phyloP scores from a whole-genome alignment of 345 rosid species.

The Excoecaria cochinchinensis region DNA sequence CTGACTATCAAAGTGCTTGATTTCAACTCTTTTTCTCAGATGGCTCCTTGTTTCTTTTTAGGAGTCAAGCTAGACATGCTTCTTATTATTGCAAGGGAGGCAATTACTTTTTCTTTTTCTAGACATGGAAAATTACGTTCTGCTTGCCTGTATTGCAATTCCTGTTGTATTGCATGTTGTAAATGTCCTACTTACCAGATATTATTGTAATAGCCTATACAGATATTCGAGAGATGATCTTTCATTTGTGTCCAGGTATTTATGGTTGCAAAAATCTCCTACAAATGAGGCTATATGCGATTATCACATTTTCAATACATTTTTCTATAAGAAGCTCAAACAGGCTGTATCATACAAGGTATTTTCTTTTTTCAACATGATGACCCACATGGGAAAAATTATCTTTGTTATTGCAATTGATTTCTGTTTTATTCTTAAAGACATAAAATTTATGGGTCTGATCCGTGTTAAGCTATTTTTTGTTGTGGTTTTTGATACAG shows the following conservation, averaged over 20 bases:
- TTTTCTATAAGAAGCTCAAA: constrained; percentile 80
- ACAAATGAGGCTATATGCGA: constrained; percentile 44
- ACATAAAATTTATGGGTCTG: not conserved
- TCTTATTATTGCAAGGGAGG: not conserved
- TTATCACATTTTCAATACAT: constrained; percentile 79
- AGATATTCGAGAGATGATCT: constrained; percentile 6
- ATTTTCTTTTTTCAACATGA: constrained; percentile 22
- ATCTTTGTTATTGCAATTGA: not conserved
- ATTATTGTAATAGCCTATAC: not conserved
- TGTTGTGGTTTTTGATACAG: not conserved
- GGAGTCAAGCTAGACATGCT: not conserved
- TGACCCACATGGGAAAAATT: not conserved
- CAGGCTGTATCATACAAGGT: constrained; percentile 75
- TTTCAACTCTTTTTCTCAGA: not conserved
- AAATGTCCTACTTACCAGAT: not conserved
- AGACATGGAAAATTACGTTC: not conserved
- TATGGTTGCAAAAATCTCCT: constrained; percentile 55
- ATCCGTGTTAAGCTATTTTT: not conserved
- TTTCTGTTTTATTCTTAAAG: constrained; percentile 11
- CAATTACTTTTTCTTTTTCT: not conserved
- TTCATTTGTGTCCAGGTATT: constrained; percentile 50
- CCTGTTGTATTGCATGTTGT: not conserved
- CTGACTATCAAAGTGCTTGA: not conserved
- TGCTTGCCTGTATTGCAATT: not conserved
- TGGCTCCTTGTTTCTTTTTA: not conserved